These are phyloP conservation scores for Cryptococcus sp. DNA, from an alignment of 1,284 basidiomycete species.

Conservation along the genomic window DNA sequence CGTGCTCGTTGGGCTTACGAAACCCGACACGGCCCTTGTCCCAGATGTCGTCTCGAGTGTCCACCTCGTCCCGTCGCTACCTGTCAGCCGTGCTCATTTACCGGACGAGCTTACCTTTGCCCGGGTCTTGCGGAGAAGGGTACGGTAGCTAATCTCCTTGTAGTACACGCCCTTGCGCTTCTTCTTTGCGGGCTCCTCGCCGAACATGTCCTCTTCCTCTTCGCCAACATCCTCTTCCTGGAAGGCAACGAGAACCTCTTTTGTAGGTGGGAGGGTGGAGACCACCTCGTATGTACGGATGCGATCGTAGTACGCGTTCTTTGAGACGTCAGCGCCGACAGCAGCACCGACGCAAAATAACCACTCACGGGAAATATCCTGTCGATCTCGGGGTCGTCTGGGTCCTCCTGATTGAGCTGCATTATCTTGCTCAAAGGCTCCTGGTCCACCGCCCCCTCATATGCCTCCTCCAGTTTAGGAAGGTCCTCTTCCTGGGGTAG, in stretches of 20 bases:
- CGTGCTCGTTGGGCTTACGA: constrained; percentile 25
- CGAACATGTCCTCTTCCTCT: constrained; percentile 33
- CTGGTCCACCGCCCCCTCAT: constrained; percentile 21
- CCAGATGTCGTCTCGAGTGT: constrained; percentile 26
- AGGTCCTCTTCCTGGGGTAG: constrained; percentile 72
- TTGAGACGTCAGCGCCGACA: constrained; percentile 2
- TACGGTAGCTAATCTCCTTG: constrained; percentile 80
- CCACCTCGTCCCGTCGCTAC: constrained; percentile 21
- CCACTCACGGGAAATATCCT: constrained; percentile 31
- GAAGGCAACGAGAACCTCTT: constrained; percentile 75
- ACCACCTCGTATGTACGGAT: constrained; percentile 47
- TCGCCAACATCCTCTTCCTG: constrained; percentile 60
- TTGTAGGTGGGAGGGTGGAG: constrained; percentile 41
- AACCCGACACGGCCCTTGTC: constrained; percentile 39
- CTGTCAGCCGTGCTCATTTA: neutral
- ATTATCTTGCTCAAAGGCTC: constrained; percentile 21
- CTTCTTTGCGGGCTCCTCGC: constrained; percentile 25
- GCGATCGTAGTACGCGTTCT: constrained; percentile 38
- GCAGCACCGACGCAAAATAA: neutral
- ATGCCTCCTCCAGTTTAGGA: constrained; percentile 20
- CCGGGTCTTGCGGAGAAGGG: constrained; percentile 78
- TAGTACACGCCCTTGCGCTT: constrained; percentile 71
- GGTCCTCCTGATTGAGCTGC: constrained; percentile 21
- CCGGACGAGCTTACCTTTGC: constrained; percentile 58
- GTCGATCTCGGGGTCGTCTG: constrained; percentile 25